Base-by-base conservation (phyloP, 345 rosid species). In the Gossypium mustelinum region DNA sequence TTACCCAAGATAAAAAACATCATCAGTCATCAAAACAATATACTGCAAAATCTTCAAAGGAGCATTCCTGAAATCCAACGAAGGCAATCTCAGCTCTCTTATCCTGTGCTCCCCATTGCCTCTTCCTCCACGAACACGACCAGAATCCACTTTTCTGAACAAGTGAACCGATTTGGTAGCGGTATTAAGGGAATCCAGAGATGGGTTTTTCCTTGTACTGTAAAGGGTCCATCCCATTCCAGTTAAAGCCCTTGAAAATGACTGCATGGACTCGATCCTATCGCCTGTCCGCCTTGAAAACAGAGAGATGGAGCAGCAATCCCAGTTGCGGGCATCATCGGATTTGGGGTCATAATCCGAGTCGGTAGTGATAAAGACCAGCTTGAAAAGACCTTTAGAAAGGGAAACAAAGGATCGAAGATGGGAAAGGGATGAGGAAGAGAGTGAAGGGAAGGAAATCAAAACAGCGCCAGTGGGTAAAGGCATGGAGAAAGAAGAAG, bases 31-130 rank as follows among this genome's bases (percentile, higher is more conserved):
- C 59, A 90, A 77, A 75, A 87, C 81, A 66, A 88, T 73, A 73
- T 90, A 90, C 76, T 90, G 94, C 84, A 90, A 79, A 79, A 90
- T 90, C 84, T 89, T 86, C 78, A 86, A 77, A 29, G 94, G 92
- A 0, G 94, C 86, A 76, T 90, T 90, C 62, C 84, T 79, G 61
- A 90, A 90, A 86, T 90, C 91, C 78, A 90, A 67, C 2, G 79
- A 69, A 48, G 92, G 92, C 79, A 90, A 83, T 75, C 91, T 88
- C 82, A 90, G 78, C 75, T 90, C 94, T 75, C 92, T 84, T 9
- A 88, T 77, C 79, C 89, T 81, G 59, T 88, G 81, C 52, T 75
- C 83, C 27, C 87, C 86, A 57, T 58, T 58, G n/a, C 13, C 76
- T 57, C 47, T 75, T 55, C 76, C 20, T 39, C 82, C 82, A 81